phyloP scores from a whole-genome alignment of 176 grass and related monocot species.

The Oryza glumipatula region DNA sequence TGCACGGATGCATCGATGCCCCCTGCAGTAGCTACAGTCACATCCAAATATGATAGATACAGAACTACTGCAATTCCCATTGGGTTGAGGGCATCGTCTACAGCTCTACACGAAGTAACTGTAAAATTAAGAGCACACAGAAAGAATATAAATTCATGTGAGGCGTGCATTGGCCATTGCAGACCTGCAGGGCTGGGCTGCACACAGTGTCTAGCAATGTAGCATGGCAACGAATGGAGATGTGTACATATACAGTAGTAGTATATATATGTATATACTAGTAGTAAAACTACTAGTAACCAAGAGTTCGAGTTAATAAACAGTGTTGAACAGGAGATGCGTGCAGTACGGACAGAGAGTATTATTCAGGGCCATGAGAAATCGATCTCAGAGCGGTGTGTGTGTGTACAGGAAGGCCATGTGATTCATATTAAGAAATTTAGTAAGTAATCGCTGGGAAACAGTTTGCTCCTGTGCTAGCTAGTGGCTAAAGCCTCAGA shows the following conservation, averaged over 20 bases:
- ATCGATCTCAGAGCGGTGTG: not conserved
- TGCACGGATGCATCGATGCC: not conserved
- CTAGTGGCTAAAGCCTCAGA: slow-evolving; percentile 33
- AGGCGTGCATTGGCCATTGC: not conserved
- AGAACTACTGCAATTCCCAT: not conserved
- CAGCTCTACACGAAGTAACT: not conserved
- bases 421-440: slow-evolving; percentile 28
- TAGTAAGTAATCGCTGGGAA: not conserved
- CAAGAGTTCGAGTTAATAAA: not conserved
- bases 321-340: slow-evolving; percentile 8
- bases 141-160: not conserved
- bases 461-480: slow-evolving; percentile 33
- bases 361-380: slow-evolving; percentile 1
- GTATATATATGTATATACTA: too few relatives aligned
- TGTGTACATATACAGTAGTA: too few relatives aligned
- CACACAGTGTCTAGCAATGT: not conserved
- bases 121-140: too few relatives aligned
- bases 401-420: slow-evolving; percentile 16
- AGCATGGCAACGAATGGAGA: not conserved
- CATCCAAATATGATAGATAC: not conserved
- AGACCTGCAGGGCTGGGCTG: not conserved
- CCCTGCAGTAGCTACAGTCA: not conserved
- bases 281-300: too few relatives aligned
- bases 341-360: slow-evolving; percentile 13
- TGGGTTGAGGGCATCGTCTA: not conserved